A percentile compares a stretch with the other conserved stretches of the same genome.
Conservation (phyloP, 495 filamentous ascomycete species). For the Evernia prunastri region DNA sequence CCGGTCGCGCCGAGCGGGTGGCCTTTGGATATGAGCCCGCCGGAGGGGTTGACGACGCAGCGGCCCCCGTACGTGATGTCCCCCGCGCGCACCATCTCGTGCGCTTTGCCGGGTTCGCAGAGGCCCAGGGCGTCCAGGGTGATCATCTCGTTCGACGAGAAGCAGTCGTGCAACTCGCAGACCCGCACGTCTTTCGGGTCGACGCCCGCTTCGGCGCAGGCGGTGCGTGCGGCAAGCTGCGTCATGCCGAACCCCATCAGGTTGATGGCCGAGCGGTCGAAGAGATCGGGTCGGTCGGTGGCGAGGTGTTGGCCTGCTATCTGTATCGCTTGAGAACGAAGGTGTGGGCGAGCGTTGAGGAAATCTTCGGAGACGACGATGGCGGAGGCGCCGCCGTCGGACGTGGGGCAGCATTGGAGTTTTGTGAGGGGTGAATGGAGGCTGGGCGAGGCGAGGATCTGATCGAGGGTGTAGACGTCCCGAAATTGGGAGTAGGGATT, state of each 20-base stretch:
- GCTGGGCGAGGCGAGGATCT: slow-evolving; percentile 70
- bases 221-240: slow-evolving; percentile 52
- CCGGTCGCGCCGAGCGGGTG: slow-evolving; percentile 92
- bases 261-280: slow-evolving; percentile 71
- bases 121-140: slow-evolving; percentile 82
- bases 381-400: slow-evolving; percentile 83
- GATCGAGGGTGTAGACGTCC: slow-evolving; percentile 80
- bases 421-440: slow-evolving; percentile 77
- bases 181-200: slow-evolving; percentile 65
- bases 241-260: slow-evolving; percentile 78
- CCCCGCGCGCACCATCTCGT: slow-evolving; percentile 81
- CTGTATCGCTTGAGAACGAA: slow-evolving; percentile 70
- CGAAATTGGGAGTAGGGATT: slow-evolving; percentile 98
- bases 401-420: slow-evolving; percentile 81
- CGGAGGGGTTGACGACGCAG: slow-evolving; percentile 85
- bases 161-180: slow-evolving; percentile 94
- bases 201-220: slow-evolving; percentile 70
- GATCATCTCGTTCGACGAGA: slow-evolving; percentile 91
- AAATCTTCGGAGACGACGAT: slow-evolving; percentile 85
- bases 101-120: slow-evolving; percentile 71
- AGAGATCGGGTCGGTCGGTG: slow-evolving; percentile 70
- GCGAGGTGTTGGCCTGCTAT: slow-evolving; percentile 87
- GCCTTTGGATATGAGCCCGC: slow-evolving; percentile 91
- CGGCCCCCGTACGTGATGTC: slow-evolving; percentile 91
- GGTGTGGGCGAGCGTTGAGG: slow-evolving; percentile 74